phyloP scores from a whole-genome alignment of 148 eudicot genomes.

The Fagopyrum homotropicum region DNA sequence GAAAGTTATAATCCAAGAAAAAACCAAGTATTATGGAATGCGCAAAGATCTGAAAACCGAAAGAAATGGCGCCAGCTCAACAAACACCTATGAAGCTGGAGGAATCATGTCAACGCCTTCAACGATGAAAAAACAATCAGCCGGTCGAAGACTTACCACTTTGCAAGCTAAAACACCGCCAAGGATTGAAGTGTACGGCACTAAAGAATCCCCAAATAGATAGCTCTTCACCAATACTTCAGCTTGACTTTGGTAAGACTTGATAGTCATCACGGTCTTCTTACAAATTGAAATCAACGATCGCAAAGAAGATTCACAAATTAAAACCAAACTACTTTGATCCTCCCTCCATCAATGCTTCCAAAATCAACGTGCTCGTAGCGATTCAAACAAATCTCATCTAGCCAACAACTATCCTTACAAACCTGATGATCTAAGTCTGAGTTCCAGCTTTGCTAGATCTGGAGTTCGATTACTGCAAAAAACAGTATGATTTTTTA shows the following conservation, averaged over 20 bases:
- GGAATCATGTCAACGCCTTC: not conserved
- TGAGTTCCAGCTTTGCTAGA: not conserved
- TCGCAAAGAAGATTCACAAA: not conserved
- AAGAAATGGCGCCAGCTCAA: not conserved
- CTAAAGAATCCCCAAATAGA: conserved; percentile 70
- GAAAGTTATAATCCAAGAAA: not conserved
- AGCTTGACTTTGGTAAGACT: conserved; percentile 82
- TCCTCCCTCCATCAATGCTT: conserved; percentile 2
- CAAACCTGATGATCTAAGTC: not conserved
- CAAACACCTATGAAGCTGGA: not conserved
- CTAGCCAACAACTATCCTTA: not conserved
- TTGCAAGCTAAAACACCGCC: conserved; percentile 69
- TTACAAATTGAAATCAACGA: conserved; percentile 45
- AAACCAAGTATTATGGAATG: not conserved
- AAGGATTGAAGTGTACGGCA: conserved; percentile 81
- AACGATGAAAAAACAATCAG: not conserved
- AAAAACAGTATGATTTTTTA: not conserved
- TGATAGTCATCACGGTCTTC: conserved; percentile 43
- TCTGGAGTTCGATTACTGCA: conserved; percentile 6
- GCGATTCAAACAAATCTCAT: not conserved
- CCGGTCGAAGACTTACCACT: conserved; percentile 46
- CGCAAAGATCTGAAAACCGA: not conserved
- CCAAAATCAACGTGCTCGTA: not conserved
- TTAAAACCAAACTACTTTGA: conserved; percentile 1
- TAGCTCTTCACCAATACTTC: conserved; percentile 61